phyloP scores from a whole-genome alignment of 1,139 yeast genomes.

The Diutina pseudorugosa region DNA sequence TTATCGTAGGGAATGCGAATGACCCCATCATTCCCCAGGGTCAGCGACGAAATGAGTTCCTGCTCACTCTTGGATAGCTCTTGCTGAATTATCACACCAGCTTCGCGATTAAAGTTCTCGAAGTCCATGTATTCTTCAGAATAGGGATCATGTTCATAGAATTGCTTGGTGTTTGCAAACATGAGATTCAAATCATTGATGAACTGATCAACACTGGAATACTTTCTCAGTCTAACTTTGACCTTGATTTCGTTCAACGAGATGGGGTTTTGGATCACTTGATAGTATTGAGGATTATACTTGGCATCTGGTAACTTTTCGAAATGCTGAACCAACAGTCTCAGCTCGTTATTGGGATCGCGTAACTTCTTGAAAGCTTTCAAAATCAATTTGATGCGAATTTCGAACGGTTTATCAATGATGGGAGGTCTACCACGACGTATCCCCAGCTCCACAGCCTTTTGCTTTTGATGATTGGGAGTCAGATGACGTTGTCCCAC shows the following conservation, averaged over 20 bases:
- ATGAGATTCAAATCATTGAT: constrained; percentile 65
- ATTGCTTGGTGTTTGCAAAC: constrained; percentile 63
- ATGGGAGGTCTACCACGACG: constrained; percentile 94
- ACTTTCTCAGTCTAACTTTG: constrained; percentile 78
- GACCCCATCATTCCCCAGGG: constrained; percentile 39
- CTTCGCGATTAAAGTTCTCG: constrained; percentile 45
- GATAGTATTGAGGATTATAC: constrained; percentile 56
- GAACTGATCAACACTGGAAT: constrained; percentile 63
- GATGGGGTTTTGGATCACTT: constrained; percentile 54
- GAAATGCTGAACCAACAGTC: constrained; percentile 45
- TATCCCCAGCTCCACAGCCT: constrained; percentile 41
- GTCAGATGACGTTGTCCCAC: constrained; percentile 6
- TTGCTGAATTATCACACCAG: constrained; percentile 46
- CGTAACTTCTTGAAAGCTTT: constrained; percentile 69
- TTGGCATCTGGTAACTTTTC: constrained; percentile 75
- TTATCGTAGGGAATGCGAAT: constrained; percentile 64
- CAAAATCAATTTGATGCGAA: constrained; percentile 76
- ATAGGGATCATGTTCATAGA: constrained; percentile 42
- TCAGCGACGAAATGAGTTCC: constrained; percentile 60
- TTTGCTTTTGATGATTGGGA: constrained; percentile 7
- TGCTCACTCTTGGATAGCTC: constrained; percentile 77
- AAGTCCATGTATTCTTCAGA: constrained; percentile 45
- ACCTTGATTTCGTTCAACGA: constrained; percentile 73
- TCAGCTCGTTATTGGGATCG: constrained; percentile 35
- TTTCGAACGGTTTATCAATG: constrained; percentile 89